Conservation (phyloP, 1,284 basidiomycete species). For the Porogramme epimiltina region DNA sequence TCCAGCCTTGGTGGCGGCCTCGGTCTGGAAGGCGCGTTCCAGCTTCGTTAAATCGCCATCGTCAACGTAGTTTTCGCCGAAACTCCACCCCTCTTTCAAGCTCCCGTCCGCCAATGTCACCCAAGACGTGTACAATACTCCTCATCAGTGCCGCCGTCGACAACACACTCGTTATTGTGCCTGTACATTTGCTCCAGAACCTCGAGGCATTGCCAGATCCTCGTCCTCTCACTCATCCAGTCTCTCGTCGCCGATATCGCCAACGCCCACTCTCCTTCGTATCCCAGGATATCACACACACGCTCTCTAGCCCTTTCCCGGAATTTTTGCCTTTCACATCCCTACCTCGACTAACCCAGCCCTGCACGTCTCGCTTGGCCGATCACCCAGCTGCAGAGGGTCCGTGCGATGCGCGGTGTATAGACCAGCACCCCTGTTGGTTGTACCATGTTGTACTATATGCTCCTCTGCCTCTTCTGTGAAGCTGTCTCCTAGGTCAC, state of each 20-base stretch:
- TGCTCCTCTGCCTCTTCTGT: slow-evolving; percentile 1
- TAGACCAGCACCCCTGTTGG: slow-evolving; percentile 22
- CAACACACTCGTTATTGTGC: slow-evolving; percentile 14
- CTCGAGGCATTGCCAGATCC: not conserved
- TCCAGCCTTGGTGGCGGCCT: slow-evolving; percentile 25
- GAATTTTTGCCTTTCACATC: not conserved
- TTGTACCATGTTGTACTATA: slow-evolving; percentile 25
- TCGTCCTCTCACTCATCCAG: not conserved
- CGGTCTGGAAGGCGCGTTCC: slow-evolving; percentile 61
- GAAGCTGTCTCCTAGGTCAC: slow-evolving; percentile 2
- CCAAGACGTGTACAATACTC: slow-evolving; percentile 7
- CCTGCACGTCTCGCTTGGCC: not conserved
- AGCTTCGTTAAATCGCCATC: slow-evolving; percentile 35
- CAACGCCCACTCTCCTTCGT: slow-evolving; percentile 8
- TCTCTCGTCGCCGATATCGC: not conserved
- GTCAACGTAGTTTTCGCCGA: not conserved
- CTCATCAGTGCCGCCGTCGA: not conserved
- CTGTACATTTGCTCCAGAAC: slow-evolving; percentile 4
- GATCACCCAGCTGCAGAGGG: not conserved
- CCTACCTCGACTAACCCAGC: not conserved
- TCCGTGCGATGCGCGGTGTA: slow-evolving; percentile 13
- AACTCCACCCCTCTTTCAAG: too few relatives aligned
- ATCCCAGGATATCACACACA: not conserved
- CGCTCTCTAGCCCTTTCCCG: slow-evolving; percentile 1
- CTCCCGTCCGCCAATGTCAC: not conserved